Evolutionary conservation across 495 filamentous ascomycete species (phyloP).

Genomic region (Xylaria acuta): DNA sequence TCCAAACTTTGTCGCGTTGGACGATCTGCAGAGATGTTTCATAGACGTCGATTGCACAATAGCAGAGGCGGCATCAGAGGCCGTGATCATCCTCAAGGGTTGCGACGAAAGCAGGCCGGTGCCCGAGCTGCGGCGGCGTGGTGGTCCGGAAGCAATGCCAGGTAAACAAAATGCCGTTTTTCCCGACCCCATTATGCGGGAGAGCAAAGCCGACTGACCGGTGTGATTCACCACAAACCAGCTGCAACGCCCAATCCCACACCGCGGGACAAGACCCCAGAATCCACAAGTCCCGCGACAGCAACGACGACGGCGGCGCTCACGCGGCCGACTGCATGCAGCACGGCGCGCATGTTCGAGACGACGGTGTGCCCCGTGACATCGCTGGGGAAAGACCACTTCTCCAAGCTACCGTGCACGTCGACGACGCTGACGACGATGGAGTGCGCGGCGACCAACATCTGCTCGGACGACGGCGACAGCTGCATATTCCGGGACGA

Average conservation of each 20-base stretch:
- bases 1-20: slow-evolving; percentile 28
- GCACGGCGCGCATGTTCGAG: slow-evolving; percentile 38
- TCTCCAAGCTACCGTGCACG: slow-evolving; percentile 46
- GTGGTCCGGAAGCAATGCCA: slow-evolving; percentile 24
- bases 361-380: slow-evolving; percentile 47
- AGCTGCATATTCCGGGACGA: slow-evolving; percentile 53
- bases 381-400: slow-evolving; percentile 41
- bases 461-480: slow-evolving; percentile 47
- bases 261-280: slow-evolving; percentile 22
- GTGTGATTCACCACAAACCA: not conserved
- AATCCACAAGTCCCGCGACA: slow-evolving; percentile 6
- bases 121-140: slow-evolving; percentile 43
- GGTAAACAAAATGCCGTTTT: slow-evolving; percentile 11
- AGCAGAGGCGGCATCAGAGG: slow-evolving; percentile 45
- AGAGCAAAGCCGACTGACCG: not conserved
- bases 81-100: slow-evolving; percentile 37
- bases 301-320: slow-evolving; percentile 23
- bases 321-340: slow-evolving; percentile 41
- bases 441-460: slow-evolving; percentile 51
- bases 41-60: slow-evolving; percentile 46
- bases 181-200: not conserved
- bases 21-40: slow-evolving; percentile 48
- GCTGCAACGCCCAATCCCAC: slow-evolving; percentile 26
- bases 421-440: slow-evolving; percentile 37
- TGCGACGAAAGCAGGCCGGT: slow-evolving; percentile 33